These are phyloP conservation scores for Apophysomyces ossiformis DNA, from an alignment of 371 early-diverging fungal species.

Conservation along the genomic window DNA sequence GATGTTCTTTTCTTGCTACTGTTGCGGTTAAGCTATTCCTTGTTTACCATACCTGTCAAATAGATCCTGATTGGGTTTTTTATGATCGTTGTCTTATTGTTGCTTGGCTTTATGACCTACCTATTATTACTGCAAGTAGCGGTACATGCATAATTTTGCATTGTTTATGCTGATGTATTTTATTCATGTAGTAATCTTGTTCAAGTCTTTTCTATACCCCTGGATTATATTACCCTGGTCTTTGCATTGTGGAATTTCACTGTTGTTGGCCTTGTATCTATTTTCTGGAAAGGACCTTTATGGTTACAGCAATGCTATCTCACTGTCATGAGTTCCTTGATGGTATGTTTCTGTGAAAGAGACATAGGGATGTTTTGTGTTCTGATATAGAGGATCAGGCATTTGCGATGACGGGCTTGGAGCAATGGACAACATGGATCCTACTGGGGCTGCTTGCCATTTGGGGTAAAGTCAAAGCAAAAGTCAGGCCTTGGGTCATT, in stretches of 20 bases:
- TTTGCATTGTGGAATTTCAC: slow-evolving; percentile 85
- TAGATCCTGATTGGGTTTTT: slow-evolving; percentile 78
- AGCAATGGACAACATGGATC: slow-evolving; percentile 86
- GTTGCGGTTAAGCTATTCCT: neutral
- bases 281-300: slow-evolving; percentile 85
- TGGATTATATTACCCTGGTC: slow-evolving; percentile 77
- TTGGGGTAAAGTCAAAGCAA: slow-evolving; percentile 67
- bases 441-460: slow-evolving; percentile 78
- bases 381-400: slow-evolving; percentile 47
- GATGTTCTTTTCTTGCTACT: neutral
- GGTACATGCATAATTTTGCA: slow-evolving; percentile 14
- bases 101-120: slow-evolving; percentile 83
- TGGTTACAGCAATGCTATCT: slow-evolving; percentile 80
- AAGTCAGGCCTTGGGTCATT: neutral
- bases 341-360: slow-evolving; percentile 50
- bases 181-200: slow-evolving; percentile 45
- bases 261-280: slow-evolving; percentile 74
- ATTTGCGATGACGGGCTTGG: slow-evolving; percentile 73
- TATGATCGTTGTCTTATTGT: slow-evolving; percentile 68
- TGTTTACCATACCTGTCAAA: neutral
- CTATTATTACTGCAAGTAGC: slow-evolving; percentile 56
- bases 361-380: neutral
- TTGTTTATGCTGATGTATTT: slow-evolving; percentile 6
- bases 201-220: slow-evolving; percentile 66
- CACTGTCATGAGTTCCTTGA: slow-evolving; percentile 80